Evolutionary conservation across 345 rosid species (phyloP), one percentile per base, ranked within the genome.

Genomic region (Arabidopsis thaliana): DNA sequence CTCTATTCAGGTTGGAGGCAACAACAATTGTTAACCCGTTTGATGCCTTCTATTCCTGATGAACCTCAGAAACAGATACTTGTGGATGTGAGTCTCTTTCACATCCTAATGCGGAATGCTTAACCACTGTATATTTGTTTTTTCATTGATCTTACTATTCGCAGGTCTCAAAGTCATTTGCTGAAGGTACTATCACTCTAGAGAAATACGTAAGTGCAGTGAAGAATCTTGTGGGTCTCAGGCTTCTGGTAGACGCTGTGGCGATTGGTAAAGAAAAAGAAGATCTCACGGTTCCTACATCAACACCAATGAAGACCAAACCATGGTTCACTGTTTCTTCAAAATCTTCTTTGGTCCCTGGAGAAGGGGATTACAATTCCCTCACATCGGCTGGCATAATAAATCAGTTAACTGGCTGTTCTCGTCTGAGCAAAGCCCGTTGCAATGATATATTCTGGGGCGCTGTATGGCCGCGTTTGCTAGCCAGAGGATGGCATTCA

Each of bases 391-490:
- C 70, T 58, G 93, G 83, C 48, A 88, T 90, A 70, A 74, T 90
- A 45, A 80, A 78, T 28, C 72, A 84, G 25, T 71, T 90, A 76
- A 88, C 85, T 9, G 89, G 91, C 7, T 82, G 79, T 59, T 77
- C 80, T 44, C 86, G 93, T 53, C 75, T 88, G 78, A 87, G 93
- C 84, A 90, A 90, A 82, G 88, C 89, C 38, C 93, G 91, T 12
- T 81, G 82, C 65, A 87, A 65, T 69, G 91, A 90, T 81, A 84
- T 90, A 53, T 90, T 88, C 65, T 88, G 96, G 96, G 93, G 88
- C 72, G 91, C 91, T 52, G 88, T 88, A 59, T 90, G 96, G 96
- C 96, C 96, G 1, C 91, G 89, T 58, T 77, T 90, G 76, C 83
- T 90, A 7, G 96, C 87, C 24, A 79, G 86, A 80, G 93, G 96